Evolutionary conservation across 805 yeast genomes (phyloP).

Genomic region (Komagataella mondaviorum): DNA sequence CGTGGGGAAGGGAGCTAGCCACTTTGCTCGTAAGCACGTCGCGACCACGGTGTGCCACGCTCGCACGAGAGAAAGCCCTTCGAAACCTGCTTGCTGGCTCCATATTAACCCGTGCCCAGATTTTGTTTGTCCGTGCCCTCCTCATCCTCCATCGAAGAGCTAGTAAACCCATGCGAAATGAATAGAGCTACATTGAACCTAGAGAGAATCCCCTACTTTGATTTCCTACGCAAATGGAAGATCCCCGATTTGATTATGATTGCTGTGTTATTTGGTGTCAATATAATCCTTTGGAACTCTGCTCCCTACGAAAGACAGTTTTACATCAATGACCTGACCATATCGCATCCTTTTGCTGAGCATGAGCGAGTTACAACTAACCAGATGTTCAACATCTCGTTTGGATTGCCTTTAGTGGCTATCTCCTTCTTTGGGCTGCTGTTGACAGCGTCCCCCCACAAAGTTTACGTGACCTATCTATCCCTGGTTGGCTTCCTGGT

Average conservation of each 20-base stretch:
- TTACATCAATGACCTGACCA: conserved; percentile 56
- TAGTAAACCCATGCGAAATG: neutral
- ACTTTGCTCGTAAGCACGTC: neutral
- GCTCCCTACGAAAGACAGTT: conserved; percentile 74
- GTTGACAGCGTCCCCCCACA: conserved; percentile 36
- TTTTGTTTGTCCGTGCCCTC: neutral
- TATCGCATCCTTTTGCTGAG: conserved; percentile 72
- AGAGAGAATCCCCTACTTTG: conserved; percentile 7
- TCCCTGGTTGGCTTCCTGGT: conserved; percentile 55
- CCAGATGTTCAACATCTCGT: conserved; percentile 40
- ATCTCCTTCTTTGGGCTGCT: conserved; percentile 19
- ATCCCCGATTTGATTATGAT: conserved; percentile 8
- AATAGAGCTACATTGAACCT: conserved; percentile 15
- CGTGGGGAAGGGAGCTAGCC: neutral
- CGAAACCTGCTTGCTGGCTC: neutral
- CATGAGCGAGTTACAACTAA: conserved; percentile 53
- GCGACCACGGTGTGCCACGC: neutral
- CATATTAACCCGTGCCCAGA: neutral
- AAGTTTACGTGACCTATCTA: conserved; percentile 44
- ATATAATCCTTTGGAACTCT: conserved; percentile 11
- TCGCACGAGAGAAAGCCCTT: neutral
- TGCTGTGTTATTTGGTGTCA: conserved; percentile 9
- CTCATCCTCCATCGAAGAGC: neutral
- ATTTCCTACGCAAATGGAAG: conserved; percentile 12
- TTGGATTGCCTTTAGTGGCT: conserved; percentile 31